Conservation (phyloP, 345 rosid genomes). For the Erysimum cheiranthoides region DNA sequence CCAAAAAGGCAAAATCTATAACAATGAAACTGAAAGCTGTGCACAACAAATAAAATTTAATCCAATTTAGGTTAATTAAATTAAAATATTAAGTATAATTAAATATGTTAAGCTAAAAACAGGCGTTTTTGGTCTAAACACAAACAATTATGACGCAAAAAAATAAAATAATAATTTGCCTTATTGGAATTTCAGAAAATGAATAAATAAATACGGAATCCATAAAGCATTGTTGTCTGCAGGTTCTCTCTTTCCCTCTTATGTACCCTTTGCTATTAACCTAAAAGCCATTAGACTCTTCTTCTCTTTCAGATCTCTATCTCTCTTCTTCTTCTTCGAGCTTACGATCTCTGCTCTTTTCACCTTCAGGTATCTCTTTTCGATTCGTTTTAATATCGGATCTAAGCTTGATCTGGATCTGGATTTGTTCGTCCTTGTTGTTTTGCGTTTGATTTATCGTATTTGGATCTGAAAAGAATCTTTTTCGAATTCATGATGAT, state of each 20-base stretch:
- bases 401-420: conserved; percentile 27
- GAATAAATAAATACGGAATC: conserved; percentile 29
- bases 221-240: conserved; percentile 30
- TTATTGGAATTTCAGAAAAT: neutral
- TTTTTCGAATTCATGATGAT: neutral
- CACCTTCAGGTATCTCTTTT: conserved; percentile 34
- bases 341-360: neutral
- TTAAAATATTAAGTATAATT: neutral
- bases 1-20: conserved; percentile 17
- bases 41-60: no score
- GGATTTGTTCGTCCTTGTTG: neutral
- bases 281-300: conserved; percentile 25
- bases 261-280: conserved; percentile 3
- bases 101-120: neutral
- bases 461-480: conserved; percentile 16
- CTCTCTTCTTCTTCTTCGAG: conserved; percentile 13
- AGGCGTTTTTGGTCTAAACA: neutral
- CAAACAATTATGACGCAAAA: conserved; percentile 15
- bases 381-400: neutral
- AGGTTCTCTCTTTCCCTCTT: conserved; percentile 19
- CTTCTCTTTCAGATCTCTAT: conserved; percentile 33
- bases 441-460: no score
- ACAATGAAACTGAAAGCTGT: conserved; percentile 29
- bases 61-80: neutral
- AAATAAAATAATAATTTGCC: neutral